Evolutionary conservation across 2,329 filamentous ascomycete genomes (phyloP), one percentile per base, ranked within the genome.

Genomic region (Endothia cerciana): DNA sequence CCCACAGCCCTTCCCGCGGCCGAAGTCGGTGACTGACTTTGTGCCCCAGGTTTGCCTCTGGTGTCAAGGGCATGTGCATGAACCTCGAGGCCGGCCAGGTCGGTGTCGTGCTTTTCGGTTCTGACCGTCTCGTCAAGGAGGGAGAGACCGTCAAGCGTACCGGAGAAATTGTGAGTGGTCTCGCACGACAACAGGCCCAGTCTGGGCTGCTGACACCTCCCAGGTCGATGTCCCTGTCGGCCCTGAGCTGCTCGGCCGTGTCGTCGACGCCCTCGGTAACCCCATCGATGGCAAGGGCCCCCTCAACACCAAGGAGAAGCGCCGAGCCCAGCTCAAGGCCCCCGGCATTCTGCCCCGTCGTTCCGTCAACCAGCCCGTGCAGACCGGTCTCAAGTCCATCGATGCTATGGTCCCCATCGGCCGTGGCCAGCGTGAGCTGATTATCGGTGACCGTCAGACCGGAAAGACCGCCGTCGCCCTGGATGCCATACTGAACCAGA

Each of bases 51-150:
- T 99, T 99, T 87, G 93, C 95, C 78, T 99, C 95, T 73, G 95
- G 95, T 83, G 95, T 98, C 84, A 98, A 98, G 91, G 95, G 95
- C 83, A 99, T 99, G 95, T 98, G 94, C 92, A 98, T 99, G 94
- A 99, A 99, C 92, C 90, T 99, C 85, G 95, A 99, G 87, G 95
- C 95, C 83, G 95, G 95, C 82, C 95, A 98, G 85, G 95, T 99
- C 86, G 95, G 95, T 97, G 94, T 99, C 78, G 95, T 99, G 89
- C 89, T 99, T 79, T 99, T 99, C 89, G 95, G 95, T 90, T 98
- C 95, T 79, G 95, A 99, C 86, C 94, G 95, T 94, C 89, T 97
- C 77, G 95, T 99, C 89, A 95, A 93, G 88, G 95, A 99, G 85
- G 95, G 95, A 80, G 94, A 99, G 89, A 94, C 92, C 73, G 95